phyloP scores from a whole-genome alignment of 2,329 filamentous ascomycete genomes.

The Pyrenophora graminea region DNA sequence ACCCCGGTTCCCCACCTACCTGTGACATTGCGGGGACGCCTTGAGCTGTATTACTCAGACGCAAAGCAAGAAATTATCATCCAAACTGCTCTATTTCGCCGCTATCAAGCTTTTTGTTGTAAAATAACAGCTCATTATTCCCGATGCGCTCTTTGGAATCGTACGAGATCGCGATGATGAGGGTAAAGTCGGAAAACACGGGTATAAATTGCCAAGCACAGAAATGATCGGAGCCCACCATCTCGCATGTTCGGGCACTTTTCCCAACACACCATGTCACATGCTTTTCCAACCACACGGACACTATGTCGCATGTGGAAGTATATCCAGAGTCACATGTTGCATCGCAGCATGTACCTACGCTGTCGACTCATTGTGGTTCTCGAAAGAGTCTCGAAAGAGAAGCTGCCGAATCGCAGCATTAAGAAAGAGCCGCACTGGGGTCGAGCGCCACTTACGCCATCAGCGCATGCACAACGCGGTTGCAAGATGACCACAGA shows the following conservation, averaged over 20 bases:
- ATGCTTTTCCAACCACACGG: slow-evolving; percentile 1
- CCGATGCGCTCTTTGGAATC: neutral
- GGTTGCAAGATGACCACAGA: slow-evolving; percentile 22
- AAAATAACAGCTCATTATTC: neutral
- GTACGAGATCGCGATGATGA: neutral
- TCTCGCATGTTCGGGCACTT: neutral
- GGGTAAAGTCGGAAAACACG: neutral
- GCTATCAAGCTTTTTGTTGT: neutral
- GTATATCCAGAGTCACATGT: slow-evolving; percentile 8
- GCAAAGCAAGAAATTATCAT: too few species aligned
- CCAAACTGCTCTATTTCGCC: neutral
- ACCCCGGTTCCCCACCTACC: too few species aligned
- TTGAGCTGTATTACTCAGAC: too few species aligned
- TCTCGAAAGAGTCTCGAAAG: too few species aligned
- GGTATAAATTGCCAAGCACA: slow-evolving; percentile 6
- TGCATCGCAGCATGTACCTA: neutral
- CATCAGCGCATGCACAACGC: slow-evolving; percentile 12
- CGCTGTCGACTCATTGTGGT: neutral
- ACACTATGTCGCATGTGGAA: slow-evolving; percentile 4
- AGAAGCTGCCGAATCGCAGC: slow-evolving; percentile 35
- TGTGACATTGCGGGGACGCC: too few species aligned
- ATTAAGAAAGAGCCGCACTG: slow-evolving; percentile 2
- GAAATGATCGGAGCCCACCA: neutral
- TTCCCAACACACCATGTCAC: neutral
- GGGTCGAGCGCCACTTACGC: slow-evolving; percentile 12